Conservation (phyloP, 2,329 filamentous ascomycete species). For the Zymoseptoria ardabiliae region DNA sequence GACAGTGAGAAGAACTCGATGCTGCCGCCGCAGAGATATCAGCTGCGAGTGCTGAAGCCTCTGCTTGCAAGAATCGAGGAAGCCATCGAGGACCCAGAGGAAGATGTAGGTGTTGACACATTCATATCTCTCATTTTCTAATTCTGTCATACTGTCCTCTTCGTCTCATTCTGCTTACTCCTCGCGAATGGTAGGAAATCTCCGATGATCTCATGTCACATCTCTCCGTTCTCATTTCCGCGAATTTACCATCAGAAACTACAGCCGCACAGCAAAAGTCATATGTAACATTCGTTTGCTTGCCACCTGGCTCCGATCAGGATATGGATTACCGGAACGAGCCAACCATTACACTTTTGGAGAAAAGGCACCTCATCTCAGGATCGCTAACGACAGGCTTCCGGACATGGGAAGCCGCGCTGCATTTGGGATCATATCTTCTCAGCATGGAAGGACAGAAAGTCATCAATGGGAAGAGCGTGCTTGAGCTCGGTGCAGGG, state of each 20-base stretch:
- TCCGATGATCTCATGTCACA: slow-evolving; percentile 70
- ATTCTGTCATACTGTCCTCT: slow-evolving; percentile 10
- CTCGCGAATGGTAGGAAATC: slow-evolving; percentile 55
- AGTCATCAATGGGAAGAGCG: slow-evolving; percentile 46
- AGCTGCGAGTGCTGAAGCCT: slow-evolving; percentile 64
- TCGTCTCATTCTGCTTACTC: slow-evolving; percentile 19
- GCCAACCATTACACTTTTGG: slow-evolving; percentile 53
- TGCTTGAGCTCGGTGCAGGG: slow-evolving; percentile 69
- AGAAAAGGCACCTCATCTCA: slow-evolving; percentile 62
- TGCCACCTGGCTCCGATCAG: slow-evolving; percentile 15
- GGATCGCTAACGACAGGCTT: slow-evolving; percentile 67
- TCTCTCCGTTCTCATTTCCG: slow-evolving; percentile 58
- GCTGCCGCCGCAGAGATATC: slow-evolving; percentile 62
- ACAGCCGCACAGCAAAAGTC: slow-evolving; percentile 63
- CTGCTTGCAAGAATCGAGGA: slow-evolving; percentile 63
- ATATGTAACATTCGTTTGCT: slow-evolving; percentile 62
- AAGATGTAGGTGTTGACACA: slow-evolving; percentile 61
- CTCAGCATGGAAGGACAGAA: slow-evolving; percentile 41
- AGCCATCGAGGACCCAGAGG: slow-evolving; percentile 71
- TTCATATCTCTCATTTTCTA: slow-evolving; percentile 12
- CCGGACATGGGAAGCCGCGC: slow-evolving; percentile 72
- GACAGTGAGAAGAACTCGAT: slow-evolving; percentile 47
- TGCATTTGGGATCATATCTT: slow-evolving; percentile 66
- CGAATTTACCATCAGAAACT: slow-evolving; percentile 56
- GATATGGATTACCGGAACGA: slow-evolving; percentile 18